Evolutionary conservation across 202 grass and related monocot genomes (phyloP).

Genomic region (Setaria italica): DNA sequence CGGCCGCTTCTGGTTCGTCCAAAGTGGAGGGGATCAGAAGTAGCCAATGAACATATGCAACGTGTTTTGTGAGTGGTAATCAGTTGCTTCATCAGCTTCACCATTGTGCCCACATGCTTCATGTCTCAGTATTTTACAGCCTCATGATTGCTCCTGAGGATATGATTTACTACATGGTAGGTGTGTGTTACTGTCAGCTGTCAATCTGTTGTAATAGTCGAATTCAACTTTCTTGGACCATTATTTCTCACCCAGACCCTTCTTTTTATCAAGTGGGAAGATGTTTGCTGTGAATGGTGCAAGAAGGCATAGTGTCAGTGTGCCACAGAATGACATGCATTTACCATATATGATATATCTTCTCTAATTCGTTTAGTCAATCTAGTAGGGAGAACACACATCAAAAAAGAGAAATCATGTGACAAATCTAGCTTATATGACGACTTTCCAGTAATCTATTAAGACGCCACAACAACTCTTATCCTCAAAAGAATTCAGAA

Average conservation of each 20-base stretch:
- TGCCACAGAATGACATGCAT: not conserved
- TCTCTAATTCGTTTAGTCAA: not conserved
- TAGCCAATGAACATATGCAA: constrained; percentile 14
- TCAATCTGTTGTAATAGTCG: constrained; percentile 3
- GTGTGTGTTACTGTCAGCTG: constrained; percentile 8
- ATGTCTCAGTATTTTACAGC: constrained; percentile 19
- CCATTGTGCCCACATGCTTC: not conserved
- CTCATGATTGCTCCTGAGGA: not conserved
- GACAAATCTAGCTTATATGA: not conserved
- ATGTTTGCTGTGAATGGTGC: not conserved
- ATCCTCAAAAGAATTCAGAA: not conserved
- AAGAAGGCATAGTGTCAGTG: not conserved
- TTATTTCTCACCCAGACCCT: not conserved
- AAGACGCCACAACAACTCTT: not conserved
- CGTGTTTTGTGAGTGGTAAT: constrained; percentile 15
- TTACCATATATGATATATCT: not conserved
- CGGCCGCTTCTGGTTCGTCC: constrained; percentile 28
- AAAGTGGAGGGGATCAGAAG: constrained; percentile 29
- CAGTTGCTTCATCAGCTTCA: constrained; percentile 15
- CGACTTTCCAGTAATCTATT: not conserved
- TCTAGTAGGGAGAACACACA: not conserved
- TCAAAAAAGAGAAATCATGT: not conserved
- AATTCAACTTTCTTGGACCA: not conserved
- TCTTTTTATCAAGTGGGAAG: constrained; percentile 16
- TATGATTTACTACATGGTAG: constrained; percentile 17